Evolutionary conservation across 768 basidiomycete species (phyloP), one percentile per base, ranked within the genome.

Genomic region (Tephrocybe sp.): DNA sequence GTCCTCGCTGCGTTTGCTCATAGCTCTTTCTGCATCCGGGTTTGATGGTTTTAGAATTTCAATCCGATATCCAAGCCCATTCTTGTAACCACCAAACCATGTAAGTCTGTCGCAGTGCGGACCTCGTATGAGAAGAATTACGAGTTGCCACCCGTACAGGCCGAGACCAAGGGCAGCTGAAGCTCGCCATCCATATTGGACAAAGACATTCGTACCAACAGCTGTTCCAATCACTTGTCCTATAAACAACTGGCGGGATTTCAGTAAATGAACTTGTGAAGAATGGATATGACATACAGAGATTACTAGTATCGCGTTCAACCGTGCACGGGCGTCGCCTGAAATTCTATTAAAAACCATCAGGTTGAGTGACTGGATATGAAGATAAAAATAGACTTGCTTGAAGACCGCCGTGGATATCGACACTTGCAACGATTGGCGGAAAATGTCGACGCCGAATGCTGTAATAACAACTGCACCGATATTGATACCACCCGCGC

Each of bases 201-300:
- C 73, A 65, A 86, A 89, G 3, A 89, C 75, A n/a, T 72, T 59
- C 0, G 85, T 81, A 19, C 85, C 81, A 0, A 81, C 80, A 0
- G 82, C 72, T 1, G 86, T 87, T 10, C 88, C 88, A 60, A 84
- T 81, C 13, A 88, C 79, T 67, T 88, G 85, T 0, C 87, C 87
- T n/a, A 83, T 71, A 62, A 85, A 85, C 19, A 82, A 61, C 72
- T 73, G 41, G 26, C n/a, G 7, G 26, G 26, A 26, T 26, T 26
- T 26, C 7, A 7, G 26, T 26, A 26, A 26, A 26, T 26, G 3
- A 26, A 7, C 26, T 7, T 26, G 13, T 20, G n/a, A 11, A 20
- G 19, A 31, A 44, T 22, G 0, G 4, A 5, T 23, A 16, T 11
- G 16, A 65, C 76, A 53, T 58, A 80, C 82, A 12, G 79, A 79